Evolutionary conservation across 805 yeast species (phyloP), one percentile per base, ranked within the genome.

Genomic region (Lipomyces spencermartinsiae): DNA sequence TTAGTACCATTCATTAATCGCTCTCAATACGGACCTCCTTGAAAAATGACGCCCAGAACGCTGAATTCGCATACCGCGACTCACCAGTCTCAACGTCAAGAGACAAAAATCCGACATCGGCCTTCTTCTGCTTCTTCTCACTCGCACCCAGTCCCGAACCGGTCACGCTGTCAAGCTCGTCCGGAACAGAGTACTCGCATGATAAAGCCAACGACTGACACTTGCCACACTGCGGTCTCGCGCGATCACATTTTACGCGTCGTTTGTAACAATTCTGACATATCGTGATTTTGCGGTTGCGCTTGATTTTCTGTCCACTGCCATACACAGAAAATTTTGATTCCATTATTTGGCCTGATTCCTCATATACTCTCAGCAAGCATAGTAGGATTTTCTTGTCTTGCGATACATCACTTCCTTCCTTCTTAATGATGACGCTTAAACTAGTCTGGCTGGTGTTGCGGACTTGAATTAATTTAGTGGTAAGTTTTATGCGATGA

Each of bases 181-280:
- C 29, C 29, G 29, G 29, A 25, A 3, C 29, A 25, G 29, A 25
- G 43, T 64, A 67, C 55, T 64, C 65, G 58, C 71, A 67, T 8
- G 14, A 14, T 3, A 64, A 64, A 22, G 59, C 58, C 58, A 63
- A 33, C n/a, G 68, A 54, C 34, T 25, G 19, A 57, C 71, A 67
- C 31, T 61, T 65, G 25, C 59, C 46, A 54, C 71, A 67, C n/a
- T 35, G 46, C 31, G 71, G 71, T 39, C 34, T 58, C 56, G 12
- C 46, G n/a, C 58, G 57, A 49, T 64, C 63, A 54, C 71, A 67
- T 34, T 65, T 63, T 22, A 67, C 71, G 22, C 65, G 70, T 35
- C 71, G 51, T n/a, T 63, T 37, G 53, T 67, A 67, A 59, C 71
- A 67, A 8, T 65, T 53, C 49, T 57, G 58, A 31, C 71, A 67